Base-by-base conservation (phyloP, 768 basidiomycete species). In the Suillus tomentosus region DNA sequence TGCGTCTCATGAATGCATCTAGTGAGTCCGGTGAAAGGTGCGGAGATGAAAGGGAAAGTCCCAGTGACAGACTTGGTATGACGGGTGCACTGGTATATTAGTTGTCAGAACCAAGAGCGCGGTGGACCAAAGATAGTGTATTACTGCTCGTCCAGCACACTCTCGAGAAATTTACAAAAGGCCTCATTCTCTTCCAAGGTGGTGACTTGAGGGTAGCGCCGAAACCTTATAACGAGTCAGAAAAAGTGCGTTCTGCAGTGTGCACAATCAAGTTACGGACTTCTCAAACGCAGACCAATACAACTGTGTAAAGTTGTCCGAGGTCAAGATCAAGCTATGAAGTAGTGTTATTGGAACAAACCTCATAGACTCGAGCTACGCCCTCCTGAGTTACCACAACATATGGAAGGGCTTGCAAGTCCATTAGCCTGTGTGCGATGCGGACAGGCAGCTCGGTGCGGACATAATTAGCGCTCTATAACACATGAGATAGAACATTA, bases 231-330 rank as follows among this genome's bases (percentile, higher is more conserved):
- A 69, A 64, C 24, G 56, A 45, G 24, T 69, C 57, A 71, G 65
- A 48, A 64, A 59, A 60, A 17, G 53, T 43, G 54, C 34, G 54
- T 5, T 45, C 31, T 36, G 57, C 45, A 37, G 27, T 31, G 31
- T 31, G 31, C 5, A 31, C 0, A 47, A 68, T 39, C 54, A 59
- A 24, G 11, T 24, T 14, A 66, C 77, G 39, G 72, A 94, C 92
- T 88, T 90, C 71, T 95, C 91, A 69, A 95, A 95, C 8, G 92
- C 92, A 61, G 84, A 83, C 89, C 91, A 93, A 73, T 95, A 95
- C 37, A 94, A 78, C 93, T 95, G 64, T 5, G 36, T 31, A 14
- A 37, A 60, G 64, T 61, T 65, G 59, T 58, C 31, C 27, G 51
- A 40, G 19, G 27, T 22, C 27, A 63, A 17, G 54, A n/a, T n/a